A percentile compares a stretch with the other conserved stretches of the same genome.
Evolutionary conservation across 2,329 filamentous ascomycete species (phyloP).

Genomic region (Hirsutella thompsonii): DNA sequence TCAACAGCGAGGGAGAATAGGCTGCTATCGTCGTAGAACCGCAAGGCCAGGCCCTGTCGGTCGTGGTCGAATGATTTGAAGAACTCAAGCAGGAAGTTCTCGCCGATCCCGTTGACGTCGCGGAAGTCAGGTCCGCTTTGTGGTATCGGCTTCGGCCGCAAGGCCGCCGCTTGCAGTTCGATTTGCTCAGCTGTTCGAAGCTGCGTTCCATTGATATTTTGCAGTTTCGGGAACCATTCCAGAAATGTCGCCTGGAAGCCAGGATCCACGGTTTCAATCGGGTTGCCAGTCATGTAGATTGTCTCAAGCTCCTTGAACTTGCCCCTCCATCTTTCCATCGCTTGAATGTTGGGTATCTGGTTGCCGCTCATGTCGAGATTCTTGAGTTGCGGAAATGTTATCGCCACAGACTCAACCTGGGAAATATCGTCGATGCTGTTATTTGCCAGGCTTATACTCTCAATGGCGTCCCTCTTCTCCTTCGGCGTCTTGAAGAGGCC

Average conservation of each 20-base stretch:
- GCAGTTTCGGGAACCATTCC: slow-evolving; percentile 72
- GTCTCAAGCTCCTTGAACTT: slow-evolving; percentile 72
- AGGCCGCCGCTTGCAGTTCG: slow-evolving; percentile 35
- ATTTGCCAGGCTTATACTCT: slow-evolving; percentile 68
- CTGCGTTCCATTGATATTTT: slow-evolving; percentile 60
- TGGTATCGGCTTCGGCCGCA: slow-evolving; percentile 45
- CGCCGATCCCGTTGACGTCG: slow-evolving; percentile 62
- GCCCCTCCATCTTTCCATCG: slow-evolving; percentile 62
- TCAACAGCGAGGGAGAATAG: slow-evolving; percentile 68
- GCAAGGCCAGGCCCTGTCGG: slow-evolving; percentile 45
- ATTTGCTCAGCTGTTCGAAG: slow-evolving; percentile 63
- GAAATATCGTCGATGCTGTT: slow-evolving; percentile 66
- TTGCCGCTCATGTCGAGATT: slow-evolving; percentile 87
- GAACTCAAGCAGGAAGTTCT: slow-evolving; percentile 64
- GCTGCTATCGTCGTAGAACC: slow-evolving; percentile 65
- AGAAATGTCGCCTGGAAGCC: slow-evolving; percentile 56
- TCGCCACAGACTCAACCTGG: slow-evolving; percentile 61
- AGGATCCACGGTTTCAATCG: slow-evolving; percentile 48
- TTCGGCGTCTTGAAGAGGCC: slow-evolving; percentile 58
- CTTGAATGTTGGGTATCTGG: slow-evolving; percentile 53
- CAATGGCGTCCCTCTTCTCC: slow-evolving; percentile 64
- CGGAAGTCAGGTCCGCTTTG: slow-evolving; percentile 55
- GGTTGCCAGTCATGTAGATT: slow-evolving; percentile 66
- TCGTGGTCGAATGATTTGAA: slow-evolving; percentile 63
- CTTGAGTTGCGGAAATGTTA: slow-evolving; percentile 72